phyloP scores from a whole-genome alignment of 352 stramenopile species.

The Phytophthora vignae region DNA sequence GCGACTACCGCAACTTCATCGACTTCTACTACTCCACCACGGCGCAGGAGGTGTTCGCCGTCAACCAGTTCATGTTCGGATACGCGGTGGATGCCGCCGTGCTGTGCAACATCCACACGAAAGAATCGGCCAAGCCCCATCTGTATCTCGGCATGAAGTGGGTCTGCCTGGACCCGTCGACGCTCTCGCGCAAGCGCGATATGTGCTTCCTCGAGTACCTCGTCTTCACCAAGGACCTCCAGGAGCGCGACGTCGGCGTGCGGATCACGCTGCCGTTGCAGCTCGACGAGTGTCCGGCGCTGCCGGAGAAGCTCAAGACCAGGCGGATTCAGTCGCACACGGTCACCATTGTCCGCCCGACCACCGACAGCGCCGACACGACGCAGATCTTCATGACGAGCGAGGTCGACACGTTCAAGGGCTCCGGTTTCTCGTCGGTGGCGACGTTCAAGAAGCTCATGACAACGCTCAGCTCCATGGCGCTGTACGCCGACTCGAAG shows the following conservation, averaged over 20 bases:
- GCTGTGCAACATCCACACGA: constrained; percentile 79
- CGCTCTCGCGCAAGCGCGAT: constrained; percentile 73
- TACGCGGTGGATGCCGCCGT: constrained; percentile 72
- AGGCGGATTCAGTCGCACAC: constrained; percentile 61
- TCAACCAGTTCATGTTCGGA: constrained; percentile 75
- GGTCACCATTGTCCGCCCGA: constrained; percentile 59
- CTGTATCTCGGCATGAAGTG: constrained; percentile 88
- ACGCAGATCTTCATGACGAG: constrained; percentile 71
- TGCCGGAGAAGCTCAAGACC: constrained; percentile 59
- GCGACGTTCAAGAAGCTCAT: constrained; percentile 58
- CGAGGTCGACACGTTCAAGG: constrained; percentile 59
- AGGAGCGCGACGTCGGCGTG: constrained; percentile 67
- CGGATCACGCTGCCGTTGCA: constrained; percentile 74
- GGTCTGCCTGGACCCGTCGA: constrained; percentile 65
- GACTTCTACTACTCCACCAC: constrained; percentile 75
- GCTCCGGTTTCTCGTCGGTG: constrained; percentile 33
- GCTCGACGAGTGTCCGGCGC: constrained; percentile 64
- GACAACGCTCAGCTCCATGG: constrained; percentile 61
- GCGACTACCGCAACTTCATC: constrained; percentile 71
- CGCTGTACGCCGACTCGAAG: constrained; percentile 65
- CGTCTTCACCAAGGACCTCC: constrained; percentile 66
- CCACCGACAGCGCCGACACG: constrained; percentile 42
- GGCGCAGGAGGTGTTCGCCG: constrained; percentile 64
- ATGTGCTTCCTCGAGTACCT: constrained; percentile 84
- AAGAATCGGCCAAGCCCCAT: constrained; percentile 44